Base-by-base conservation (phyloP, 768 basidiomycete genomes). In the Mycena pura region DNA sequence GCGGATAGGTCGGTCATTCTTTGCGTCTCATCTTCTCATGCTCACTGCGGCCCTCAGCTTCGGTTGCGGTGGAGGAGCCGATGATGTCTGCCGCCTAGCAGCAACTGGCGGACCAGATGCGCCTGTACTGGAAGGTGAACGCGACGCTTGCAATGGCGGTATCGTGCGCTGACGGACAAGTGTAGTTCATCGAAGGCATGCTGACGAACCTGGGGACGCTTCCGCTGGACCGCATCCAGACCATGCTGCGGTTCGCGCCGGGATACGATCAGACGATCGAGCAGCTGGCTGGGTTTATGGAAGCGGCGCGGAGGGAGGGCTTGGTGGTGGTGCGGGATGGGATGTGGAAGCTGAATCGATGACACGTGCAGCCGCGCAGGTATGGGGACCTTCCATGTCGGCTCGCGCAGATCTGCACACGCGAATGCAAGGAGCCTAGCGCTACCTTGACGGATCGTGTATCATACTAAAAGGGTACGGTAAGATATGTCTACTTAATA, bases 131-230 rank as follows among this genome's bases (percentile, higher is more conserved):
- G 93, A 93, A 92, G 86, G 93, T 88, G n/a, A n/a, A 74, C 22
- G 7, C 57, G 29, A 10, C 28, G 21, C n/a, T 19, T 21, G 34
- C 45, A 17, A 46, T 48, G 43, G 55, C 52, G 47, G 19, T 34
- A 14, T 22, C 14, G 31, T 50, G 28, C 50, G 24, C 52, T 46
- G 39, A 27, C 27, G 15, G 40, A 66, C 59, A 46, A n/a, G 8
- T 48, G 6, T 61, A 93, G 91, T 96, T 90, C 75, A 91, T 96
- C 61, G 89, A 93, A 74, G 93, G 92, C 27, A 94, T 95, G 90
- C 87, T 97, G 57, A 94, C 87, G 53, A 96, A 95, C 72, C 78
- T 98, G 41, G 91, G 91, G 10, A 73, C 85, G 3, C 80, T 95
- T 15, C 83, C 90, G 2, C 69, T 92, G 41, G 90, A 92, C 61